Conservation (phyloP, 2,329 filamentous ascomycete species). For the Colletotrichum kahawae region DNA sequence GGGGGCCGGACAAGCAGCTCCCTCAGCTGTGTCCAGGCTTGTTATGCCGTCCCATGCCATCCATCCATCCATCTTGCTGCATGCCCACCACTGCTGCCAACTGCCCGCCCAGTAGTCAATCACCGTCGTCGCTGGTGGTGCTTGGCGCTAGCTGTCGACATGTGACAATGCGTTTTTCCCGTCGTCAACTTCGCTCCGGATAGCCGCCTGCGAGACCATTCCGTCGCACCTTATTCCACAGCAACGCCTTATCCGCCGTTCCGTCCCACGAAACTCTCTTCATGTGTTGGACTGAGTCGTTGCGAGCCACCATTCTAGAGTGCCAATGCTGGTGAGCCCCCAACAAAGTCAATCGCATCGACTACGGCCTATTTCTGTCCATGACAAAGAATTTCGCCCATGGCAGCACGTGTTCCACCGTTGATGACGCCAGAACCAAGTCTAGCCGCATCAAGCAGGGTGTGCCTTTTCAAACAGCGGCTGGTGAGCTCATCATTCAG, state of each 20-base stretch:
- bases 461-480: neutral
- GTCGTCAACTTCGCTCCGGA: neutral
- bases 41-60: slow-evolving; percentile 11
- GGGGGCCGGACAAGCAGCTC: slow-evolving; percentile 2
- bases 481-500: neutral
- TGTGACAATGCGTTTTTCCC: slow-evolving; percentile 14
- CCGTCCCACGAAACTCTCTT: neutral
- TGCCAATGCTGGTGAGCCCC: neutral
- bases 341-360: slow-evolving; percentile 10
- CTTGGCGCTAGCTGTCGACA: slow-evolving; percentile 12
- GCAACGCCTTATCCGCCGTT: neutral
- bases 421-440: neutral
- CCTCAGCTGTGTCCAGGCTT: neutral
- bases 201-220: neutral
- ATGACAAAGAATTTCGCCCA: slow-evolving; percentile 1
- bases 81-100: neutral
- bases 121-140: neutral
- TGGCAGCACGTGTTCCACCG: slow-evolving; percentile 6
- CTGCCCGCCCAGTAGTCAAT: neutral
- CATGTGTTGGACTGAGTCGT: neutral
- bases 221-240: neutral
- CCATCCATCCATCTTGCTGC: neutral
- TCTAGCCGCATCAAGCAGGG: neutral
- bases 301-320: neutral
- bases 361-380: neutral